Percentiles rank a stretch among this genome's conserved stretches.
Evolutionary conservation across 805 yeast species (phyloP).

Genomic region (Starmerella potacharoeniae): DNA sequence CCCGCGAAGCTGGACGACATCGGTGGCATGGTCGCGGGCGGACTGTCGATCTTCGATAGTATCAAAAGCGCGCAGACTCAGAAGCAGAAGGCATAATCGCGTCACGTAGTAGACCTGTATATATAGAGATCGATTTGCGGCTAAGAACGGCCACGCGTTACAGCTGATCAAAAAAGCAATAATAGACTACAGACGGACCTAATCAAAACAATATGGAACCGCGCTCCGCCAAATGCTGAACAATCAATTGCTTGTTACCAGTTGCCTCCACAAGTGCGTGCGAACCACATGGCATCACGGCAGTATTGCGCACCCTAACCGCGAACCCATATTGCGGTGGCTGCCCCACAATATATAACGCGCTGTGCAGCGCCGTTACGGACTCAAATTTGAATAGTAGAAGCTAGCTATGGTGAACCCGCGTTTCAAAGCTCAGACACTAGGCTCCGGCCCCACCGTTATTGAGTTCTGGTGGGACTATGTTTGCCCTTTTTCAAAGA

Average conservation of each 20-base stretch:
- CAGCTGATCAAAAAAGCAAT: too few relatives aligned
- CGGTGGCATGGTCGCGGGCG: constrained; percentile 64
- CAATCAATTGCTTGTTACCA: background rate
- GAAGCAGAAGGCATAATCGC: background rate
- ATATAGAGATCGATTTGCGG: too few relatives aligned
- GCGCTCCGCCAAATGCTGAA: too few relatives aligned
- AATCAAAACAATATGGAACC: too few relatives aligned
- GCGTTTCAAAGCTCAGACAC: constrained; percentile 18
- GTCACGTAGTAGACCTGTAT: too few relatives aligned
- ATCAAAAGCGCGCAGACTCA: constrained; percentile 26
- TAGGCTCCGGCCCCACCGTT: constrained; percentile 19
- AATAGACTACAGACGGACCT: too few relatives aligned
- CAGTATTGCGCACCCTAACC: background rate
- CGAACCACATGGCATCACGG: background rate
- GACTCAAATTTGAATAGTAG: too few relatives aligned
- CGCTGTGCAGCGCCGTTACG: too few relatives aligned
- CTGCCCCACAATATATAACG: background rate
- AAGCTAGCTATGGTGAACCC: constrained; percentile 18
- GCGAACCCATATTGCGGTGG: background rate
- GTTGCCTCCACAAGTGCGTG: background rate
- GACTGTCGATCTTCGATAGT: constrained; percentile 57
- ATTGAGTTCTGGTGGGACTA: constrained; percentile 25
- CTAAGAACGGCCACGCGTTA: too few relatives aligned
- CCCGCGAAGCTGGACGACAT: constrained; percentile 69
- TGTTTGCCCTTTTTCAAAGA: constrained; percentile 62